These are phyloP conservation scores for Mortierella claussenii DNA, from an alignment of 192 early-diverging fungal species.

Conservation along the genomic window DNA sequence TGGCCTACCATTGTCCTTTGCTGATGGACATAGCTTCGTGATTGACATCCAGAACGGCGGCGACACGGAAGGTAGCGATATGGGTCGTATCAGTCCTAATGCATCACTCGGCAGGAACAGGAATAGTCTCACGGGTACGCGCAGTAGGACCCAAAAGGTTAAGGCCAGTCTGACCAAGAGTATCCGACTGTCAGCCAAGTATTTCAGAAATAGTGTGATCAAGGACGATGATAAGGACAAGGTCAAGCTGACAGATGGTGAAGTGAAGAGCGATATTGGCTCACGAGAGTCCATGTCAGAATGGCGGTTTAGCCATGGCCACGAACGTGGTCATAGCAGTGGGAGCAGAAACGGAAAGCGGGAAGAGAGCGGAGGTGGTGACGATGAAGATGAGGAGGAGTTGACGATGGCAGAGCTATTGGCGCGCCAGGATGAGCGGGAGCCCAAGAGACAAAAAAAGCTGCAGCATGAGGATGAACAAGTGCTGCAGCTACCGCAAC, in stretches of 20 bases:
- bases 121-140: not conserved
- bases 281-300: not conserved
- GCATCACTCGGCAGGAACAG: not conserved
- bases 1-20: not conserved
- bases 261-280: not conserved
- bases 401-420: slow-evolving; percentile 29
- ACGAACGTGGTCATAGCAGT: too few relatives aligned
- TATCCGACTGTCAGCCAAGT: slow-evolving; percentile 26
- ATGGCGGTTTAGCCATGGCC: not conserved
- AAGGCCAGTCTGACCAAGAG: slow-evolving; percentile 32
- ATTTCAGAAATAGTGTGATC: slow-evolving; percentile 12
- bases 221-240: slow-evolving; percentile 11
- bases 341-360: too few relatives aligned
- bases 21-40: slow-evolving; percentile 8
- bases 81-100: not conserved
- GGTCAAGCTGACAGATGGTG: not conserved
- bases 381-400: slow-evolving; percentile 18
- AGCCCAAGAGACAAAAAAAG: not conserved
- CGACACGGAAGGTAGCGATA: too few relatives aligned
- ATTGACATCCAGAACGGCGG: too few relatives aligned
- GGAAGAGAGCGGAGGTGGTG: not conserved
- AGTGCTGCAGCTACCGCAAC: not conserved
- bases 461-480: slow-evolving; percentile 3
- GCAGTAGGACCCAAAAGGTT: slow-evolving; percentile 34
- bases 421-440: slow-evolving; percentile 14